Conservation (phyloP, 2,329 filamentous ascomycete species). For the Cercospora sp. region DNA sequence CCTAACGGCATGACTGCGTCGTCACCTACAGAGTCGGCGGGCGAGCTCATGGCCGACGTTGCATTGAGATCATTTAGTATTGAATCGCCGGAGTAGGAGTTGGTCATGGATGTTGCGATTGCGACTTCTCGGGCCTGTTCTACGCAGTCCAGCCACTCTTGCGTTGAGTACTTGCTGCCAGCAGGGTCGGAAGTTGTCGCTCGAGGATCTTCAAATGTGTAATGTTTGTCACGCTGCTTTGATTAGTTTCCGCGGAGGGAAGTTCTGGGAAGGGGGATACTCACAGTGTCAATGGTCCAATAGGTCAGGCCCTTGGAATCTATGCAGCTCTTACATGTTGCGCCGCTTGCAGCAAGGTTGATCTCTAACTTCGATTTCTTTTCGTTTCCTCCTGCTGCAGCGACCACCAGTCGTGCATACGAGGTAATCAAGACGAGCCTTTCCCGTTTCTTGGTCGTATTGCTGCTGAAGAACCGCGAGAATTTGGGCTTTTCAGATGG, state of each 20-base stretch:
- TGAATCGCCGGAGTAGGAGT: slow-evolving; percentile 62
- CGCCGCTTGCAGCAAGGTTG: slow-evolving; percentile 74
- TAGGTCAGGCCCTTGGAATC: slow-evolving; percentile 85
- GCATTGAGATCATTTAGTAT: slow-evolving; percentile 46
- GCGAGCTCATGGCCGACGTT: slow-evolving; percentile 66
- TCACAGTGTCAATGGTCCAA: slow-evolving; percentile 92
- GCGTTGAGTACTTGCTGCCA: slow-evolving; percentile 66
- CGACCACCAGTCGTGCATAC: slow-evolving; percentile 83
- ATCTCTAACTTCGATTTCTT: slow-evolving; percentile 94
- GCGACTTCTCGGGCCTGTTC: slow-evolving; percentile 86
- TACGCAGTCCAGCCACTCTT: slow-evolving; percentile 90
- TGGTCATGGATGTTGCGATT: slow-evolving; percentile 62
- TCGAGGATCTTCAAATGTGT: slow-evolving; percentile 92
- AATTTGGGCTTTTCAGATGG: slow-evolving; percentile 69
- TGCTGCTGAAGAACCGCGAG: slow-evolving; percentile 88
- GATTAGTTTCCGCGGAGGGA: neutral
- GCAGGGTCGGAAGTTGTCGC: slow-evolving; percentile 64
- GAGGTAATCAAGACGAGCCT: slow-evolving; percentile 94
- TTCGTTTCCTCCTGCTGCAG: slow-evolving; percentile 88
- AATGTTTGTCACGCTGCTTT: slow-evolving; percentile 77
- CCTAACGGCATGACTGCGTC: slow-evolving; percentile 41
- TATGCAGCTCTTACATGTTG: slow-evolving; percentile 74
- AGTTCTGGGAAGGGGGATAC: slow-evolving; percentile 42
- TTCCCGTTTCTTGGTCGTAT: slow-evolving; percentile 87
- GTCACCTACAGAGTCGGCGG: slow-evolving; percentile 70